Evolutionary conservation across 1,139 yeast genomes (phyloP).

Genomic region (Hansenula lynferdii): DNA sequence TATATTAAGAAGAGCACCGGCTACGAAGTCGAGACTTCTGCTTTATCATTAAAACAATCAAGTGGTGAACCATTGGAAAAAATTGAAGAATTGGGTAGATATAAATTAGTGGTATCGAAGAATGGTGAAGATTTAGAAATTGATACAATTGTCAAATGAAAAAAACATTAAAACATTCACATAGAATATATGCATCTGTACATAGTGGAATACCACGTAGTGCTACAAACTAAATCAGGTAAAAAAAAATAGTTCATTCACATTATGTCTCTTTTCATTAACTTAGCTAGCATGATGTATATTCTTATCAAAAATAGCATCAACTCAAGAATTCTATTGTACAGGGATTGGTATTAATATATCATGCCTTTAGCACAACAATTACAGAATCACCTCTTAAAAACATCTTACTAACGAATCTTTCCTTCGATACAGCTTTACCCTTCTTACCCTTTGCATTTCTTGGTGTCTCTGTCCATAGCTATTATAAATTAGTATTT

Average conservation of each 20-base stretch:
- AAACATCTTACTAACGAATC: constrained; percentile 87
- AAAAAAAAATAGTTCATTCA: too few species aligned
- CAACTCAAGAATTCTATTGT: too few species aligned
- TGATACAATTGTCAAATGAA: not conserved
- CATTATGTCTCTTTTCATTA: too few species aligned
- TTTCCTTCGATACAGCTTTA: constrained; percentile 66
- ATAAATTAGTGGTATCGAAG: constrained; percentile 6
- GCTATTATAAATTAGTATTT: too few species aligned
- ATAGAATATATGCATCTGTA: too few species aligned
- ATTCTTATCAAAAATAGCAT: too few species aligned
- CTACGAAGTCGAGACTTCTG: constrained; percentile 12
- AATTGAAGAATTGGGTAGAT: constrained; percentile 11
- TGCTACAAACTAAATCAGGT: too few species aligned
- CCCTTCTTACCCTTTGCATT: constrained; percentile 68
- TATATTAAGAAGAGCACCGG: constrained; percentile 8
- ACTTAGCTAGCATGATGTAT: too few species aligned
- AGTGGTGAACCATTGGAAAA: constrained; percentile 4
- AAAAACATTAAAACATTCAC: too few species aligned
- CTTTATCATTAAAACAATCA: constrained; percentile 7
- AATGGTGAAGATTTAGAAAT: not conserved
- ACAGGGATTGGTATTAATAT: too few species aligned
- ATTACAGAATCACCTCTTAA: constrained; percentile 95
- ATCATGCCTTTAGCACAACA: constrained; percentile 61
- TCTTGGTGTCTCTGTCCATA: constrained; percentile 75
- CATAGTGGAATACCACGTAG: too few species aligned